Conservation (phyloP, 2,329 filamentous ascomycete species). For the Iodosphaeria phyllophila region DNA sequence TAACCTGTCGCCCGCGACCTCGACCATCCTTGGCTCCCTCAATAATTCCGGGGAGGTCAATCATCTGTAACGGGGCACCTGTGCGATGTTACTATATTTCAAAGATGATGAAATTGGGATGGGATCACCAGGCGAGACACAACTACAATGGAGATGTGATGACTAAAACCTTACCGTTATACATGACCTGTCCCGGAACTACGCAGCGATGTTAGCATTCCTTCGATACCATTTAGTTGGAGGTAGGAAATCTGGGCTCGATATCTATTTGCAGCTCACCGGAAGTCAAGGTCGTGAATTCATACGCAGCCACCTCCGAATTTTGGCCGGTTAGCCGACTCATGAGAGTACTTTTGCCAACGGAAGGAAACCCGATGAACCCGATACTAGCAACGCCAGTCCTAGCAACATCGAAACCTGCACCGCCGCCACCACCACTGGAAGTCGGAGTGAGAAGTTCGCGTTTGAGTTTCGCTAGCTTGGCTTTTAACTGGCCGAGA, state of each 20-base stretch:
- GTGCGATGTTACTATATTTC: conserved; percentile 2
- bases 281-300: conserved; percentile 95
- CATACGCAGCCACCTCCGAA: conserved; percentile 91
- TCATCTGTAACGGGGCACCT: conserved; percentile 90
- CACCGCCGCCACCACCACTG: conserved; percentile 56
- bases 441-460: conserved; percentile 75
- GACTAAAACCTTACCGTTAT: conserved; percentile 44
- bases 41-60: conserved; percentile 96
- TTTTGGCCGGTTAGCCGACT: conserved; percentile 86
- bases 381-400: conserved; percentile 90
- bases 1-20: conserved; percentile 92
- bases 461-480: conserved; percentile 92
- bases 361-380: conserved; percentile 95
- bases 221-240: no score
- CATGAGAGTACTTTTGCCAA: conserved; percentile 97
- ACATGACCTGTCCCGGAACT: conserved; percentile 89
- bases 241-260: no score
- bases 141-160: not conserved
- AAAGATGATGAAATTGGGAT: no score
- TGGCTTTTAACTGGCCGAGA: conserved; percentile 91
- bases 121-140: not conserved
- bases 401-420: conserved; percentile 92
- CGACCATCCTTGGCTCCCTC: conserved; percentile 97
- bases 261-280: no score
- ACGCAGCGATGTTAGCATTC: no score